Evolutionary conservation across 1,284 basidiomycete species (phyloP).

Genomic region (Microbotryomycetes sp.): DNA sequence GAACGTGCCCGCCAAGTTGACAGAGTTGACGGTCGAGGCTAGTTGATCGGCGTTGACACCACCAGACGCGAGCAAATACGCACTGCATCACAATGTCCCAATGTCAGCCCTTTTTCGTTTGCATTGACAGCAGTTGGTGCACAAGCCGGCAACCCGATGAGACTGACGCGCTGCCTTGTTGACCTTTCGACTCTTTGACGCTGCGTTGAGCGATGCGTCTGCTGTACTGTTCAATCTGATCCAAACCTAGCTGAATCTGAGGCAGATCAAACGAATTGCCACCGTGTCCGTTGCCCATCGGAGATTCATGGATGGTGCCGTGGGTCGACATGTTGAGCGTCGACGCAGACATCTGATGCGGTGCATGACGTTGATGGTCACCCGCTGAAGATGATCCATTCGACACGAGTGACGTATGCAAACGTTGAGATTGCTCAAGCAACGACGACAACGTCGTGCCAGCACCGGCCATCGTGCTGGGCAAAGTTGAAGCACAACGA

Average conservation of each 20-base stretch:
- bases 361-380: conserved; percentile 4
- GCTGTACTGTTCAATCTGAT: conserved; percentile 86
- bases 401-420: conserved; percentile 10
- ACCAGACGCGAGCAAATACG: conserved; percentile 68
- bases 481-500: not conserved
- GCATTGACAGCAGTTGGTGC: too few species aligned
- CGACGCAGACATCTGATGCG: conserved; percentile 1
- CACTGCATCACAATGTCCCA: too few species aligned
- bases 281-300: conserved; percentile 16
- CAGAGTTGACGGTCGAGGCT: conserved; percentile 68
- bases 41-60: conserved; percentile 74
- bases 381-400: not conserved
- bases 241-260: conserved; percentile 74
- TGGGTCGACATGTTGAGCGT: not conserved
- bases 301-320: not conserved
- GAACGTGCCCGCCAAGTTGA: conserved; percentile 78
- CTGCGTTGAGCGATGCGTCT: conserved; percentile 56
- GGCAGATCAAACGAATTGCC: conserved; percentile 65
- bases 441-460: conserved; percentile 29
- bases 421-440: conserved; percentile 38
- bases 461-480: not conserved
- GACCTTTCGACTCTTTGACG: conserved; percentile 7
- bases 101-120: too few species aligned
- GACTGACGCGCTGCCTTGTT: conserved; percentile 22
- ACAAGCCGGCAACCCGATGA: too few species aligned